Conservation (phyloP, 2,329 filamentous ascomycete species). For the Talaromyces sp. region DNA sequence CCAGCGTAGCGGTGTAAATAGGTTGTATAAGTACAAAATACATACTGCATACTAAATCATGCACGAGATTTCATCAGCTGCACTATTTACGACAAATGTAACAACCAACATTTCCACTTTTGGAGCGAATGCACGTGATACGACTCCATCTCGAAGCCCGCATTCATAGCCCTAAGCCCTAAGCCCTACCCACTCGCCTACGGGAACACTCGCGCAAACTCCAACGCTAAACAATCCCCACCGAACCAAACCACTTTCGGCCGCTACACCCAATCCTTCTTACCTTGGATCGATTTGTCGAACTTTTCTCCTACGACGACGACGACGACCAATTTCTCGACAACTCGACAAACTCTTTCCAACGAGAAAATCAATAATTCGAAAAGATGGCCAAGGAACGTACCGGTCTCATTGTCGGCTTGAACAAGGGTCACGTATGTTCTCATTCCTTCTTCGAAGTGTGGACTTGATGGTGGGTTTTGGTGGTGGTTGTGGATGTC, state of each 20-base stretch:
- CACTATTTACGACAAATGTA: background rate
- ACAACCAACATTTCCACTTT: background rate
- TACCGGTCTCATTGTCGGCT: slow-evolving; percentile 56
- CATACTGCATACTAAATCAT: background rate
- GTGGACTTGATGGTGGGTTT: background rate
- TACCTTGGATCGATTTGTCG: background rate
- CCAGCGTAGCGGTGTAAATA: background rate
- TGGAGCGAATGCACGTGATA: slow-evolving; percentile 8
- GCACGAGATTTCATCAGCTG: background rate
- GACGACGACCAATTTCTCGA: slow-evolving; percentile 17
- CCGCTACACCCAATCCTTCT: background rate
- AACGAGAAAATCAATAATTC: slow-evolving; percentile 30
- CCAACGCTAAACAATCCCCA: slow-evolving; percentile 19
- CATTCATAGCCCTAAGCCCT: slow-evolving; percentile 32
- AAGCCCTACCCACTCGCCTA: slow-evolving; percentile 40
- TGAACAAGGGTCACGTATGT: slow-evolving; percentile 67
- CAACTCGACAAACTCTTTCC: slow-evolving; percentile 21
- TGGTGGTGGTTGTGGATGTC: slow-evolving; percentile 4
- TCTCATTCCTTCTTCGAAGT: background rate
- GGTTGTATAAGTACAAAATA: background rate
- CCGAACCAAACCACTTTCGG: slow-evolving; percentile 31
- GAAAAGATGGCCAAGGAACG: slow-evolving; percentile 49
- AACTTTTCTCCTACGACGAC: slow-evolving; percentile 3
- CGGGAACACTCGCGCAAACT: slow-evolving; percentile 11
- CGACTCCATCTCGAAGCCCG: background rate